Evolutionary conservation across 352 stramenopile species (phyloP).

Genomic region (Elongisporangium anandrum): DNA sequence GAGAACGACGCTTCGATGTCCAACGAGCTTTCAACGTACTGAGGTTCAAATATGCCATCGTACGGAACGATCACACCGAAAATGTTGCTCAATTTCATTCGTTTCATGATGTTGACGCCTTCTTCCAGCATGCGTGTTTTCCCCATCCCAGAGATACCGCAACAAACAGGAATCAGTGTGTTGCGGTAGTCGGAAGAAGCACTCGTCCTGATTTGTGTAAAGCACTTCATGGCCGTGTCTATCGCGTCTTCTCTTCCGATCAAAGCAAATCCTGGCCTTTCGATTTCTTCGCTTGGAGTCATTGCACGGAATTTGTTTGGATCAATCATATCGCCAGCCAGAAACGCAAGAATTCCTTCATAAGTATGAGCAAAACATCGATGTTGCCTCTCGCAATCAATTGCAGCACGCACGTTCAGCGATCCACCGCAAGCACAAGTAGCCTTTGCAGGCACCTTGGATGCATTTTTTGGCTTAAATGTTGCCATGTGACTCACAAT

Average conservation of each 20-base stretch:
- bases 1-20: neutral
- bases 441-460: no score
- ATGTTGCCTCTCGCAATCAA: no score
- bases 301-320: no score
- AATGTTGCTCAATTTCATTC: neutral
- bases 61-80: neutral
- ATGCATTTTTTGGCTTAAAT: no score
- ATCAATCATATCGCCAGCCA: no score
- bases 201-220: neutral
- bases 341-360: no score
- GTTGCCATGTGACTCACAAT: no score
- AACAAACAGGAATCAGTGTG: neutral
- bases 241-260: neutral
- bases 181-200: no score
- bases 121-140: conserved; percentile 1
- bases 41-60: neutral
- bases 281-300: no score
- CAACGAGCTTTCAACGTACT: neutral
- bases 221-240: neutral
- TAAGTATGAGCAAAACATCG: no score
- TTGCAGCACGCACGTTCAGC: no score
- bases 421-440: no score
- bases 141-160: neutral
- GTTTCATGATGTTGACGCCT: neutral
- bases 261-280: neutral